phyloP scores from a whole-genome alignment of 257 asterid genomes.

The Solanum rostratum region DNA sequence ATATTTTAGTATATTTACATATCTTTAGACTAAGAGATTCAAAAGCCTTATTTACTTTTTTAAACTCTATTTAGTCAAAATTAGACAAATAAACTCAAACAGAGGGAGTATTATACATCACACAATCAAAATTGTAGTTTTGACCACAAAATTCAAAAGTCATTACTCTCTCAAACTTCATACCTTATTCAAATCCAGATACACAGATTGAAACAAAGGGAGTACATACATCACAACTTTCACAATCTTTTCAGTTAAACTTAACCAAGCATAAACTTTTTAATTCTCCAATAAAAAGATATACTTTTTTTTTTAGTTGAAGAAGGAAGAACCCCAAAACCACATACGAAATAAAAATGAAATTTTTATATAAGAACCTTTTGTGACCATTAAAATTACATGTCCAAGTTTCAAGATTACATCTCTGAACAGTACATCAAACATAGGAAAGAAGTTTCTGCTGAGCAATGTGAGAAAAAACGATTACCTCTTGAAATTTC shows the following conservation, averaged over 20 bases:
- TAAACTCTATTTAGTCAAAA: neutral
- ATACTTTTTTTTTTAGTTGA: no score
- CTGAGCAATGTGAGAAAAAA: neutral
- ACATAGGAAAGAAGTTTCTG: neutral
- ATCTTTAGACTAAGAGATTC: neutral
- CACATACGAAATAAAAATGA: neutral
- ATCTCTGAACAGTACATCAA: neutral
- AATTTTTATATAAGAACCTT: neutral
- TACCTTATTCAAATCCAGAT: neutral
- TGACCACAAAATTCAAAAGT: neutral
- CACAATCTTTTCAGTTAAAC: neutral
- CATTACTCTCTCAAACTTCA: neutral
- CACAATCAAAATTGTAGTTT: neutral
- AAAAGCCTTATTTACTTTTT: neutral
- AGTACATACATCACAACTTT: neutral
- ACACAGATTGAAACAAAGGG: neutral
- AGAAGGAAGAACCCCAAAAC: neutral
- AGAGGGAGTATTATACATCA: neutral
- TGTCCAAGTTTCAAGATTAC: neutral
- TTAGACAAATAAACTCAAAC: neutral
- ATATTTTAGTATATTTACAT: neutral
- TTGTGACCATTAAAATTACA: neutral
- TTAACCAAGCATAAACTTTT: neutral
- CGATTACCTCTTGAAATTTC: slow-evolving; percentile 22
- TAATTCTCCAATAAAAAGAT: neutral